Conservation (phyloP, 257 asterid genomes). For the Lithospermum erythrorhizon region DNA sequence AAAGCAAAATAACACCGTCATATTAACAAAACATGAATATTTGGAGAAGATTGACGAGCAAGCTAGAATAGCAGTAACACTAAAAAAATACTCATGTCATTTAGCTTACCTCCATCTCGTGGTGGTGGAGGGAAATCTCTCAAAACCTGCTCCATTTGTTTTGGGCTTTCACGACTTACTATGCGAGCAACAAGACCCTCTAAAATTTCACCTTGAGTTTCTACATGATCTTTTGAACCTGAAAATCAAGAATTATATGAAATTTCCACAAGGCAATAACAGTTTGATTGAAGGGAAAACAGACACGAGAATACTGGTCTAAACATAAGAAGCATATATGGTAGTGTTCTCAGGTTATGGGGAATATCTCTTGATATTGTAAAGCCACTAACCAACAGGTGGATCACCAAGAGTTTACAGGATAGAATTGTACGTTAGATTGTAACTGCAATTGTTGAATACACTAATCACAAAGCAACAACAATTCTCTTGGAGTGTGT, state of each 20-base stretch:
- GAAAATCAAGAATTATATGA: conserved; percentile 17
- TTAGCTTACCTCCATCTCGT: conserved; percentile 55
- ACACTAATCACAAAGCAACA: no score
- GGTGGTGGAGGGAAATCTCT: conserved; percentile 62
- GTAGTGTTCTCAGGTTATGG: no score
- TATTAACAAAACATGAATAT: not conserved
- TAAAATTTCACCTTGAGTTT: conserved; percentile 93
- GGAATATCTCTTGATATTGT: no score
- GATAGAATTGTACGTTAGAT: no score
- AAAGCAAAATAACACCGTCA: not conserved
- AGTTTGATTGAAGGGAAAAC: no score
- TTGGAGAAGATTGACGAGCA: not conserved
- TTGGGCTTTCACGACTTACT: conserved; percentile 69
- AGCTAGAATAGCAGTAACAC: not conserved
- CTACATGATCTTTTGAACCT: conserved; percentile 83
- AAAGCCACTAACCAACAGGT: no score
- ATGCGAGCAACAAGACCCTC: conserved; percentile 97
- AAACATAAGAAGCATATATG: no score
- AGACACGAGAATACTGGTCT: no score
- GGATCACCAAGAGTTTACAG: no score
- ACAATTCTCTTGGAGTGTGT: no score
- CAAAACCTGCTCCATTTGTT: conserved; percentile 70
- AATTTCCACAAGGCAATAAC: no score
- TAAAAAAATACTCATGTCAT: not conserved
- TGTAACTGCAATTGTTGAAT: no score